Evolutionary conservation across 257 asterid genomes (phyloP).

Genomic region (Echites panduratus): DNA sequence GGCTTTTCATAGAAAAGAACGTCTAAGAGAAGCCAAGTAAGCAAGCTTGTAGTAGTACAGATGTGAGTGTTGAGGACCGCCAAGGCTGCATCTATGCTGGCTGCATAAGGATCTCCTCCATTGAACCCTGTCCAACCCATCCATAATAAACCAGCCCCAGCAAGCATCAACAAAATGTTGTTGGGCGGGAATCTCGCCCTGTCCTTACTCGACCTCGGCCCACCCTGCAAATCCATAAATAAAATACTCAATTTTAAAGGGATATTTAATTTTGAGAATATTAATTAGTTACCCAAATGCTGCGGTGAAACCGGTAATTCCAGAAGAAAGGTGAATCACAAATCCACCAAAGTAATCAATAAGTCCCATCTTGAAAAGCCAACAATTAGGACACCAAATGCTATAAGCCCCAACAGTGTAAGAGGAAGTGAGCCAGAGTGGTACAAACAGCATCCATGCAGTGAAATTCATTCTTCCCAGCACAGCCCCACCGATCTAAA

Average conservation of each 20-base stretch:
- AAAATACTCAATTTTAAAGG: too few species aligned
- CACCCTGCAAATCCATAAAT: slow-evolving; percentile 37
- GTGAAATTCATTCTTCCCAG: slow-evolving; percentile 70
- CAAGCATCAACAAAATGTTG: slow-evolving; percentile 61
- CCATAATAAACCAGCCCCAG: slow-evolving; percentile 74
- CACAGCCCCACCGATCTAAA: slow-evolving; percentile 61
- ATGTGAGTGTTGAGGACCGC: slow-evolving; percentile 73
- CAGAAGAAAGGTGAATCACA: slow-evolving; percentile 75
- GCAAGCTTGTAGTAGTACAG: slow-evolving; percentile 69
- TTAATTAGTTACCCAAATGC: slow-evolving; percentile 74
- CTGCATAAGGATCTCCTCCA: slow-evolving; percentile 69
- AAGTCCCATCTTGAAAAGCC: slow-evolving; percentile 50
- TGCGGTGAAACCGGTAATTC: slow-evolving; percentile 78
- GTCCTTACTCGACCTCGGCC: slow-evolving; percentile 57
- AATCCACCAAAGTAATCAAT: slow-evolving; percentile 76
- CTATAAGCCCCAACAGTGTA: slow-evolving; percentile 63
- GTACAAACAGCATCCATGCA: slow-evolving; percentile 87
- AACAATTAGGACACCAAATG: slow-evolving; percentile 67
- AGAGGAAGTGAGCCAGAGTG: slow-evolving; percentile 72
- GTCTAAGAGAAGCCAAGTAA: slow-evolving; percentile 66
- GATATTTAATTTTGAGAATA: too few species aligned
- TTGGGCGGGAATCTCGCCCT: slow-evolving; percentile 66
- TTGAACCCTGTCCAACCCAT: slow-evolving; percentile 95
- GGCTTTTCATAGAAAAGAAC: slow-evolving; percentile 64
- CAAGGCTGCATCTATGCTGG: slow-evolving; percentile 62